A percentile compares a stretch with the other conserved stretches of the same genome.
Conservation (phyloP, 768 basidiomycete genomes). For the Boletus coccyginus region DNA sequence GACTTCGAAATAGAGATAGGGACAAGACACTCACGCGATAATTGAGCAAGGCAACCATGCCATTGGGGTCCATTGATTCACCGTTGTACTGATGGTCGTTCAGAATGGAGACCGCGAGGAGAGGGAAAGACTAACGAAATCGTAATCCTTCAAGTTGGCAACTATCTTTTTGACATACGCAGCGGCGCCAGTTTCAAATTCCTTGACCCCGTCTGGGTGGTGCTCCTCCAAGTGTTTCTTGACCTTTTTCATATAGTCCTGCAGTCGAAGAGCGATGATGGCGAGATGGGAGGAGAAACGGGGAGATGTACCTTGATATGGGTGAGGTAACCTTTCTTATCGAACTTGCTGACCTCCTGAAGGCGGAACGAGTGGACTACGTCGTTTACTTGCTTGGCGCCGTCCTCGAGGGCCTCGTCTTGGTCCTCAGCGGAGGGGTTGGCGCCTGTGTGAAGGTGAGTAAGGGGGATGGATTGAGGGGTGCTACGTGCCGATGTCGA, state of each 20-base stretch:
- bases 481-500: constrained; percentile 76
- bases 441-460: constrained; percentile 55
- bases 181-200: constrained; percentile 80
- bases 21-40: constrained; percentile 61
- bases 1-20: not conserved
- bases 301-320: constrained; percentile 68
- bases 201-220: constrained; percentile 59
- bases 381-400: constrained; percentile 79
- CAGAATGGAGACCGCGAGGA: not conserved
- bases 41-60: constrained; percentile 93
- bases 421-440: constrained; percentile 91
- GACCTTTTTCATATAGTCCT: constrained; percentile 94
- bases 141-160: constrained; percentile 87
- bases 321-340: constrained; percentile 83
- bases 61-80: constrained; percentile 78
- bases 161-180: constrained; percentile 86
- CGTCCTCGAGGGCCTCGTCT: constrained; percentile 79
- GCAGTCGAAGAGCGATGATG: not conserved
- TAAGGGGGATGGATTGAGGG: not conserved
- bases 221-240: constrained; percentile 58
- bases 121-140: constrained; percentile 62
- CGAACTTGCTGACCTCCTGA: constrained; percentile 58
- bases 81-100: constrained; percentile 55
- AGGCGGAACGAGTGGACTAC: constrained; percentile 91
- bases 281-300: not conserved